Conservation (phyloP, 768 basidiomycete species). For the Hydnum rufescens region DNA sequence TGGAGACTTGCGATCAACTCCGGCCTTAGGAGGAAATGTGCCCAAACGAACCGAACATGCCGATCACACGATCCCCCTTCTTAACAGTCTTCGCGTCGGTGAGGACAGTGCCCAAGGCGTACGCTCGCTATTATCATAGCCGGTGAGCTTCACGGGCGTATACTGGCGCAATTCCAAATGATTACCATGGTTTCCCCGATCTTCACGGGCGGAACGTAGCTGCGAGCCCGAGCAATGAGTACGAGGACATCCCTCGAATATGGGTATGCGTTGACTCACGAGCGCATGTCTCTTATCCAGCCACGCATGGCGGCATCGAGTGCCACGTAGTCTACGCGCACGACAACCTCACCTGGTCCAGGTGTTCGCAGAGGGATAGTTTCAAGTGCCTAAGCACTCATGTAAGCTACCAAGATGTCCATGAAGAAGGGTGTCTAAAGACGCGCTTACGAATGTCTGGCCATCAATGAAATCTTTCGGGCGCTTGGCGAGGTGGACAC, state of each 20-base stretch:
- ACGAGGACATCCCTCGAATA: slow-evolving; percentile 11
- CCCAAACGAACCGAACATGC: slow-evolving; percentile 12
- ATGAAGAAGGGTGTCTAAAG: background rate
- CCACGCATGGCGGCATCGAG: slow-evolving; percentile 81
- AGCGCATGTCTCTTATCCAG: slow-evolving; percentile 50
- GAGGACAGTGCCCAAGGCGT: slow-evolving; percentile 27
- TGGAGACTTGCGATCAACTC: background rate
- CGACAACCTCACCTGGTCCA: slow-evolving; percentile 28
- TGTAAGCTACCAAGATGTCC: no score
- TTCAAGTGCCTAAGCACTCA: background rate
- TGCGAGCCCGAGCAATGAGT: background rate
- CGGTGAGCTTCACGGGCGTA: background rate
- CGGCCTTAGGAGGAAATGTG: background rate
- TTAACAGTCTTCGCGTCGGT: slow-evolving; percentile 31
- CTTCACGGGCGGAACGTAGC: slow-evolving; percentile 19
- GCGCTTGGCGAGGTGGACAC: background rate
- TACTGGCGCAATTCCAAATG: background rate
- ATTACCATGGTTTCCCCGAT: slow-evolving; percentile 51
- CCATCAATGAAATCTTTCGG: background rate
- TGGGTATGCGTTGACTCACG: slow-evolving; percentile 39
- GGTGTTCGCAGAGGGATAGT: slow-evolving; percentile 5
- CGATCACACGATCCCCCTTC: slow-evolving; percentile 57
- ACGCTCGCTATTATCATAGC: slow-evolving; percentile 12
- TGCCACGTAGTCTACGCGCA: slow-evolving; percentile 61
- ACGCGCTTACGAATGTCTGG: background rate